Conservation (phyloP, 1,284 basidiomycete species). For the Fomitopsis schrenkii region DNA sequence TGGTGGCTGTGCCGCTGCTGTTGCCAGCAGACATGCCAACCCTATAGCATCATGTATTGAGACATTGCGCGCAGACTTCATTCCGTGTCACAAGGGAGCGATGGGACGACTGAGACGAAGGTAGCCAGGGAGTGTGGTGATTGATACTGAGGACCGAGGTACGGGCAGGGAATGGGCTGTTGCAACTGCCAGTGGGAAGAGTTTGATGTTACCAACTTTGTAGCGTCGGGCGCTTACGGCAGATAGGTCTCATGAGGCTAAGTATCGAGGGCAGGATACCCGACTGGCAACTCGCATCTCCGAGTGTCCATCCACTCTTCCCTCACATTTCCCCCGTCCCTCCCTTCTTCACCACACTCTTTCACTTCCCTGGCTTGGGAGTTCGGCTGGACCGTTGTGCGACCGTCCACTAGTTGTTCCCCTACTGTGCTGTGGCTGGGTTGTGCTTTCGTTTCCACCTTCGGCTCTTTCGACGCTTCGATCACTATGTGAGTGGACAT, state of each 20-base stretch:
- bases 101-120: neutral
- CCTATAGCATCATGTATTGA: too few species aligned
- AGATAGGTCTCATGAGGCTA: neutral
- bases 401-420: constrained; percentile 23
- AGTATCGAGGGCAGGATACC: neutral
- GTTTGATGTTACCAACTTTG: neutral
- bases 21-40: neutral
- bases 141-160: too few species aligned
- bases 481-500: neutral
- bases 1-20: neutral
- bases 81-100: neutral
- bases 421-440: constrained; percentile 44
- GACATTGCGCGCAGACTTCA: neutral
- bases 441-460: constrained; percentile 22
- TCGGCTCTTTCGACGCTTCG: constrained; percentile 5
- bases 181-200: too few species aligned
- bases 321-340: constrained; percentile 15
- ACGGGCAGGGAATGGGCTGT: too few species aligned
- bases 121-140: too few species aligned
- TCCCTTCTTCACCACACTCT: constrained; percentile 18
- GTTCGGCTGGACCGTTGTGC: constrained; percentile 49
- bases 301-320: constrained; percentile 1
- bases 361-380: constrained; percentile 28
- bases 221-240: neutral
- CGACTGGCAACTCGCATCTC: constrained; percentile 5